Base-by-base conservation (phyloP, 306 rosid species). In the Echinosophora koreensis region DNA sequence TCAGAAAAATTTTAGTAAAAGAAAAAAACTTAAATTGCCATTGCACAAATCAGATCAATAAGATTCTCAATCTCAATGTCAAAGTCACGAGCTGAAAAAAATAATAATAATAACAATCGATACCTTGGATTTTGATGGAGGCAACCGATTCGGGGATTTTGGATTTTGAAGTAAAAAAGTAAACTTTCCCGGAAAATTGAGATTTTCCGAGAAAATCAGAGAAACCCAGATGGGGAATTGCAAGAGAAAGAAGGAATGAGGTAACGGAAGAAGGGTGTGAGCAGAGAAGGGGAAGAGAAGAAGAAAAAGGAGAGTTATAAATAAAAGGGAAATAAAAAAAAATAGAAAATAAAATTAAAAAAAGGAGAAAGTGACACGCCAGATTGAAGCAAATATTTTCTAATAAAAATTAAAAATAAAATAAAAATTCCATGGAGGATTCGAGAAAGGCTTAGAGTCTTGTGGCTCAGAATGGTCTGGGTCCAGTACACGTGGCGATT, bases 401-500 rank as follows among this genome's bases (percentile, higher is more conserved):
- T 18, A 35, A 41, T 57, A 18, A 42, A 44, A 61, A 17, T 30
- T 11, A 62, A 55, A 77, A 35, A 30, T n/a, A 1, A 44, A 60
- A 77, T 9, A 47, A 55, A 52, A 55, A 52, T 47, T 76, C 30
- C 63, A 22, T 22, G 30, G 93, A 89, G 82, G 68, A 77, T 73
- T 86, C 97, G 74, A 80, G 94, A 91, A 91, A 73, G 35, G 14
- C 5, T 61, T 30, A 52, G 67, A 74, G 85, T 61, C 85, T 88
- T 92, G 97, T 89, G 97, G 94, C 93, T 86, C 87, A 88, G 79
- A 81, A 85, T 69, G 83, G 51, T 61, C 68, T 18, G 52, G 78
- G 55, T 4, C 73, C 12, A 5, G 3, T 79, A 85, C 94, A 89
- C 94, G 87, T 86, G 94, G 86, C 89, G 46, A 5, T 35, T 44